These are phyloP conservation scores for Diaporthe vaccinii DNA, from an alignment of 2,329 filamentous ascomycete genomes.

Conservation along the genomic window DNA sequence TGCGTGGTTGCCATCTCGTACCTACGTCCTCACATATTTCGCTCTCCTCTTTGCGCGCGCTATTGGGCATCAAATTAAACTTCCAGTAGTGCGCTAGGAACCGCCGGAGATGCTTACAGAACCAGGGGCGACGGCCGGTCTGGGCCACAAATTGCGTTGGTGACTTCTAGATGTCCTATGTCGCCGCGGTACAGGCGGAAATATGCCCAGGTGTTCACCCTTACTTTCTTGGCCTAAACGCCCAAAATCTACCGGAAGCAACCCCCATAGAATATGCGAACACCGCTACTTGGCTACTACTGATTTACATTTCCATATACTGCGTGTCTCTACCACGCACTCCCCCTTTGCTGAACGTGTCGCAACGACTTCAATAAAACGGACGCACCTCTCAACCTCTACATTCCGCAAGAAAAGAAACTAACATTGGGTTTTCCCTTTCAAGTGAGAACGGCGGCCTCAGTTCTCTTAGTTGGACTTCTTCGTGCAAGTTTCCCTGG, in stretches of 20 bases:
- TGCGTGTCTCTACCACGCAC: no score
- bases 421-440: background rate
- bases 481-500: background rate
- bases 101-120: background rate
- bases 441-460: background rate
- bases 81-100: background rate
- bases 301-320: no score
- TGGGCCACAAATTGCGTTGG: background rate
- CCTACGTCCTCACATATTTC: background rate
- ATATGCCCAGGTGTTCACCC: background rate
- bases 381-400: background rate
- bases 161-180: background rate
- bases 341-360: background rate
- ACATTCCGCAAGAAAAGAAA: background rate
- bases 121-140: background rate
- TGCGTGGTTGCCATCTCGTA: background rate
- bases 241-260: background rate
- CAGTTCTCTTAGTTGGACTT: background rate
- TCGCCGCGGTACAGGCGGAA: background rate
- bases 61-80: background rate
- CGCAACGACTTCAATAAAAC: background rate
- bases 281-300: no score
- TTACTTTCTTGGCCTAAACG: background rate
- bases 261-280: no score
- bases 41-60: background rate